phyloP scores from a whole-genome alignment of 1,139 yeast genomes.

The Pichia cactophila region DNA sequence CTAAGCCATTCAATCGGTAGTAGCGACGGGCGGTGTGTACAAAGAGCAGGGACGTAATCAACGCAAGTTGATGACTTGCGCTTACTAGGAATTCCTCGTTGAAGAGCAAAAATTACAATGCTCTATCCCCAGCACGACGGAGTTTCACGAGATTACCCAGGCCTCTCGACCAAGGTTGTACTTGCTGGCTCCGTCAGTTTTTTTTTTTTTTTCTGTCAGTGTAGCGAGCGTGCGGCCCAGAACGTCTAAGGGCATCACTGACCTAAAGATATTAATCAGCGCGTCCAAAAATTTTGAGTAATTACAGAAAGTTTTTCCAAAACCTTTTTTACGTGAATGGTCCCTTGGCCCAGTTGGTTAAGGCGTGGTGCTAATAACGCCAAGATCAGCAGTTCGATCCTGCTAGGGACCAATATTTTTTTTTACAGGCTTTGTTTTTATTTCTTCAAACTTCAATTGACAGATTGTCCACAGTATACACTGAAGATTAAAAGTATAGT shows the following conservation, averaged over 20 bases:
- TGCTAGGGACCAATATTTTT: slow-evolving; percentile 60
- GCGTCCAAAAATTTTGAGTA: no score
- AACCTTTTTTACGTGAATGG: not conserved
- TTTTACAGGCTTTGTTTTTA: not conserved
- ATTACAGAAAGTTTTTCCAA: no score
- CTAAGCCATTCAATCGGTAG: not conserved
- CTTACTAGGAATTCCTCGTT: not conserved
- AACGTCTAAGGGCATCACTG: not conserved
- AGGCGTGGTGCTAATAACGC: slow-evolving; percentile 87
- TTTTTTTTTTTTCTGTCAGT: no score
- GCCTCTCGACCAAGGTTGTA: not conserved
- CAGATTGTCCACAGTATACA: no score
- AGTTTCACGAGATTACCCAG: not conserved
- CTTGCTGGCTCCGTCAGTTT: not conserved
- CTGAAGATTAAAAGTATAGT: no score
- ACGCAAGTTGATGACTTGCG: not conserved
- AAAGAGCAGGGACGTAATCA: not conserved
- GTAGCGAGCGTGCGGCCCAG: not conserved
- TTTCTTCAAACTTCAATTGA: not conserved
- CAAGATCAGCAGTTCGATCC: slow-evolving; percentile 45
- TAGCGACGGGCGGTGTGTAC: not conserved
- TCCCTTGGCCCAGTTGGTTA: slow-evolving; percentile 90
- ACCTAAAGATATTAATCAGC: not conserved
- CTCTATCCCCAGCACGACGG: not conserved
- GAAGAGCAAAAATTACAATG: not conserved